A percentile compares a stretch with the other conserved stretches of the same genome.
phyloP scores from a whole-genome alignment of 768 basidiomycete genomes.

The Kwoniella bestiolae region DNA sequence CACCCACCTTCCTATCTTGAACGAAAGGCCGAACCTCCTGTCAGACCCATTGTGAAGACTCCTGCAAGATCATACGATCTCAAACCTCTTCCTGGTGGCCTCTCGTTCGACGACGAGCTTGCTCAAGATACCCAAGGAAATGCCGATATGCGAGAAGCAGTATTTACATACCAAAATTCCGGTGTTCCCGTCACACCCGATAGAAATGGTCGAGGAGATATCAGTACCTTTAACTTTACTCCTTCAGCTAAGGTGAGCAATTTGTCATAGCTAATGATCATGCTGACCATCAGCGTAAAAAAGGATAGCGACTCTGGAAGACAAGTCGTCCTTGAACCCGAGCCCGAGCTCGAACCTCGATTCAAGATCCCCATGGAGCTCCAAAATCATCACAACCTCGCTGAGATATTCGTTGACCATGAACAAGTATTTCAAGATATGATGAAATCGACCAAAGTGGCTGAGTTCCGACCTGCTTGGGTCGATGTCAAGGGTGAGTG shows the following conservation, averaged over 20 bases:
- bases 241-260: background rate
- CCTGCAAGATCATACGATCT: background rate
- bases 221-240: conserved; percentile 12
- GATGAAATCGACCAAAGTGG: background rate
- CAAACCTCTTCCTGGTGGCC: background rate
- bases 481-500: conserved; percentile 2
- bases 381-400: background rate
- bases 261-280: background rate
- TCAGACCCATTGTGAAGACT: background rate
- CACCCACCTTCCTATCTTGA: background rate
- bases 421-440: conserved; percentile 1
- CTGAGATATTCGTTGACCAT: background rate
- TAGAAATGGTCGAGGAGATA: background rate
- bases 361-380: conserved; percentile 10
- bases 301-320: background rate
- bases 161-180: background rate
- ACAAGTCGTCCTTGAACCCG: background rate
- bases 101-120: background rate
- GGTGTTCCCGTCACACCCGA: background rate
- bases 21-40: background rate
- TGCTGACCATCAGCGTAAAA: background rate
- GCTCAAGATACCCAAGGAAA: no score
- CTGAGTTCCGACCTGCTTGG: background rate
- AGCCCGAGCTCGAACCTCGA: background rate
- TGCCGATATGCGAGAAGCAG: background rate